phyloP scores from a whole-genome alignment of 495 filamentous ascomycete genomes.

The Oidiodendron maius region DNA sequence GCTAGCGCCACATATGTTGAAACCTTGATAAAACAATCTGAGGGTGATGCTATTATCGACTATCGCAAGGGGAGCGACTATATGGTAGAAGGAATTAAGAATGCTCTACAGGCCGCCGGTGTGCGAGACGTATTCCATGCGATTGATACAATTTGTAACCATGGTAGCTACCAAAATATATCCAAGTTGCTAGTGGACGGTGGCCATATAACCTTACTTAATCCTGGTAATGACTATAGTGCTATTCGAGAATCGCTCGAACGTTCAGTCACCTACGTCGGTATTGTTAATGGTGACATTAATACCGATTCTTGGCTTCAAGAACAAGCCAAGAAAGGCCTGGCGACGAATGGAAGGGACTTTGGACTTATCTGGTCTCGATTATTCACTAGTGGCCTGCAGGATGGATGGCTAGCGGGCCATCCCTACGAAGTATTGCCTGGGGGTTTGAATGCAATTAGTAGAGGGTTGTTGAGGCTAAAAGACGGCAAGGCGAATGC shows the following conservation, averaged over 20 bases:
- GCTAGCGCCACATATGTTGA: constrained; percentile 48
- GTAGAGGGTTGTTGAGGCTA: constrained; percentile 48
- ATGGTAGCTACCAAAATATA: constrained; percentile 39
- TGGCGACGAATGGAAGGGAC: constrained; percentile 2
- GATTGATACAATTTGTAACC: constrained; percentile 53
- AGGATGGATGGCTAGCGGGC: constrained; percentile 51
- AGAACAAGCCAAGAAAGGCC: constrained; percentile 5
- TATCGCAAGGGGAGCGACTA: constrained; percentile 56
- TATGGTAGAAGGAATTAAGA: constrained; percentile 39
- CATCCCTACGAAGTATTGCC: constrained; percentile 55
- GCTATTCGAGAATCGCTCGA: constrained; percentile 33
- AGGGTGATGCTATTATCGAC: constrained; percentile 66
- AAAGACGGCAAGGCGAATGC: constrained; percentile 58
- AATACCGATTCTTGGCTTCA: constrained; percentile 31
- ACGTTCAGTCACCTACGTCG: constrained; percentile 21
- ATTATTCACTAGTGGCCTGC: constrained; percentile 45
- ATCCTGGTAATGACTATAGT: constrained; percentile 26
- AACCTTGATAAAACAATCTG: constrained; percentile 49
- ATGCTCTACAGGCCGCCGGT: constrained; percentile 31
- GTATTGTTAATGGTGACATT: constrained; percentile 46
- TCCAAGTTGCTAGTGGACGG: constrained; percentile 7
- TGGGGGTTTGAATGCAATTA: constrained; percentile 51
- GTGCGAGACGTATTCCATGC: constrained; percentile 43
- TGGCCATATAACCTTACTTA: no score
- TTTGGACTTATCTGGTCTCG: constrained; percentile 49